Evolutionary conservation across 2,329 filamentous ascomycete genomes (phyloP).

Genomic region (Talaromyces sp.): DNA sequence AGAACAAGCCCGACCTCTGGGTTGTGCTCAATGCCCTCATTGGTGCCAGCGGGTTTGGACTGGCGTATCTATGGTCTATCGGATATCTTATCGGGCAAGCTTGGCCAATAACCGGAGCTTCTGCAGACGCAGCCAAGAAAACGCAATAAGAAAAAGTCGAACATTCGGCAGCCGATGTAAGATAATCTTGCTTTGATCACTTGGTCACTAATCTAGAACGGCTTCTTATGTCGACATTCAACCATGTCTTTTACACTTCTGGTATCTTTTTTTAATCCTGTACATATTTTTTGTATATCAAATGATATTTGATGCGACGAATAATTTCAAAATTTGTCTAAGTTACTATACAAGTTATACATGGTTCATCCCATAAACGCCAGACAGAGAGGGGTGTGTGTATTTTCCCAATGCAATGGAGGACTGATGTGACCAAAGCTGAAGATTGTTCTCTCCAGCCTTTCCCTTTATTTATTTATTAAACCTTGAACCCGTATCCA

Average conservation of each 20-base stretch:
- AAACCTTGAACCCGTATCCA: slow-evolving; percentile 75
- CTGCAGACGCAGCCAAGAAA: slow-evolving; percentile 24
- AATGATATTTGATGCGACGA: no score
- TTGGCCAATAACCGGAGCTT: slow-evolving; percentile 18
- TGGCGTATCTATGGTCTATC: slow-evolving; percentile 90
- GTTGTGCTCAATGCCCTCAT: slow-evolving; percentile 84
- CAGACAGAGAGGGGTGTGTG: slow-evolving; percentile 5
- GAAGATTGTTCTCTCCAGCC: not conserved
- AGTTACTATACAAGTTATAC: not conserved
- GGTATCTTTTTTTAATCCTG: no score
- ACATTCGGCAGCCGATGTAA: not conserved
- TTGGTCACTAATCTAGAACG: not conserved
- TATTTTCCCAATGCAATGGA: slow-evolving; percentile 4
- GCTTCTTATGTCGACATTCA: not conserved
- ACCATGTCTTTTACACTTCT: not conserved
- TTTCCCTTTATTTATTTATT: not conserved
- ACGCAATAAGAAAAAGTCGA: slow-evolving; percentile 25
- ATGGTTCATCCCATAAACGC: not conserved
- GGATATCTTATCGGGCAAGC: slow-evolving; percentile 49
- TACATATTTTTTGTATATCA: no score
- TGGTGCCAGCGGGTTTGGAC: slow-evolving; percentile 74
- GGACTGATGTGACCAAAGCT: not conserved
- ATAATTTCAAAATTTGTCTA: not conserved
- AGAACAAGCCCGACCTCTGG: slow-evolving; percentile 85
- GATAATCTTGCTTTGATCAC: not conserved